These are phyloP conservation scores for Raphanus sativus DNA, from an alignment of 345 rosid species.

Conservation along the genomic window DNA sequence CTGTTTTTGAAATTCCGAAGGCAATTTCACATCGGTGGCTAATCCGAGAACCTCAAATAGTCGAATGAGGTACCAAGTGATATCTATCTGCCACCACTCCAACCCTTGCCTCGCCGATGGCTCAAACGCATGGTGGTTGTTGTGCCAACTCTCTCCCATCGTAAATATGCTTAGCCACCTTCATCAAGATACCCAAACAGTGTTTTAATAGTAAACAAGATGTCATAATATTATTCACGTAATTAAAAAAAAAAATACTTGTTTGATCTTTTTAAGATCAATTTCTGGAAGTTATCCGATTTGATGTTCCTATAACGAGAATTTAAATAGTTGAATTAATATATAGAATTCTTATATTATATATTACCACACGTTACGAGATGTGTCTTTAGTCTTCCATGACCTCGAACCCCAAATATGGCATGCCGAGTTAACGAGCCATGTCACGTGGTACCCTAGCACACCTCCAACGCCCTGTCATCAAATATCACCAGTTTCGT, in stretches of 20 bases:
- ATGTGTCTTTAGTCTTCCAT: constrained; percentile 80
- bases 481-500: background rate
- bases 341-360: background rate
- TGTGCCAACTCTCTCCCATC: constrained; percentile 95
- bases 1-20: constrained; percentile 51
- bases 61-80: constrained; percentile 70
- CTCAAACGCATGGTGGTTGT: constrained; percentile 80
- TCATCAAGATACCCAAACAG: background rate
- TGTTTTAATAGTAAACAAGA: background rate
- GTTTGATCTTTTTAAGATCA: background rate
- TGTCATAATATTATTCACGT: background rate
- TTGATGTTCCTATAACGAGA: background rate
- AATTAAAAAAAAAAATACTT: background rate
- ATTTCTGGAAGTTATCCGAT: background rate
- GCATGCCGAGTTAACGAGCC: constrained; percentile 81
- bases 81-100: constrained; percentile 88
- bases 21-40: constrained; percentile 74
- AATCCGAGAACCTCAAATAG: constrained; percentile 58
- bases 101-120: constrained; percentile 80
- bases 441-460: constrained; percentile 74
- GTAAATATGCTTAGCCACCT: constrained; percentile 87
- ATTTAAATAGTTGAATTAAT: background rate
- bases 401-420: constrained; percentile 82
- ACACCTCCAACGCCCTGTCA: constrained; percentile 62
- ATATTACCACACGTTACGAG: constrained; percentile 75